A percentile compares a stretch with the other conserved stretches of the same genome.
Conservation (phyloP, 1,139 yeast species). For the Candida gigantensis region DNA sequence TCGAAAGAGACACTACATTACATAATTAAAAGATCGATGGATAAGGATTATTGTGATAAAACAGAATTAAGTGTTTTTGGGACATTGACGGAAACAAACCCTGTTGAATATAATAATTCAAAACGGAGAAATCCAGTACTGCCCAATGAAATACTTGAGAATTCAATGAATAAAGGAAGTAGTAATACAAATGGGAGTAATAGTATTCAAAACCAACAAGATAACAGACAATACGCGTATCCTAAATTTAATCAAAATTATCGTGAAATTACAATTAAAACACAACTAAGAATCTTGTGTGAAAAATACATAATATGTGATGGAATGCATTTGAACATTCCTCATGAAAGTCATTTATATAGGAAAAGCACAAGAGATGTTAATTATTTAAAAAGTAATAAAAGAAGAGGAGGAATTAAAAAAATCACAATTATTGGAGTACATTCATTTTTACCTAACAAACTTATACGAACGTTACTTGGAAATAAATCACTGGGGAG, state of each 20-base stretch:
- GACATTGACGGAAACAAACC: slow-evolving; percentile 40
- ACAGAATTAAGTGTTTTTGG: slow-evolving; percentile 38
- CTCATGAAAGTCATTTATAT: slow-evolving; percentile 38
- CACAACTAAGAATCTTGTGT: slow-evolving; percentile 39
- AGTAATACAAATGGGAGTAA: slow-evolving; percentile 6
- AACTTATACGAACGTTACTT: slow-evolving; percentile 46
- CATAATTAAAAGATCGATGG: slow-evolving; percentile 30
- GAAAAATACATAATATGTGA: slow-evolving; percentile 31
- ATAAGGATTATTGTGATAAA: slow-evolving; percentile 18
- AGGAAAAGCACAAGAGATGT: slow-evolving; percentile 19
- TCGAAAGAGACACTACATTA: slow-evolving; percentile 35
- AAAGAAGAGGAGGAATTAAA: slow-evolving; percentile 18
- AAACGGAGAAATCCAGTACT: slow-evolving; percentile 32
- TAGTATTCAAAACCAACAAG: no score
- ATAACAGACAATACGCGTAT: slow-evolving; percentile 2
- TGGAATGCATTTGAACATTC: neutral
- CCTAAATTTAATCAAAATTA: slow-evolving; percentile 21
- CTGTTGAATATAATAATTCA: slow-evolving; percentile 37
- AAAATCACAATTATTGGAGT: slow-evolving; percentile 47
- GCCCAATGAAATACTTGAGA: slow-evolving; percentile 40
- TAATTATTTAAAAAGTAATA: slow-evolving; percentile 16
- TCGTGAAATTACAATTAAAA: slow-evolving; percentile 39
- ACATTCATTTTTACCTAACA: slow-evolving; percentile 56
- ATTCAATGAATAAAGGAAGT: slow-evolving; percentile 7
- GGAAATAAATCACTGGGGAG: slow-evolving; percentile 50